Percentiles rank a stretch among this genome's conserved stretches.
Conservation (phyloP, 176 grass and related monocot genomes). For the Oryza punctata region DNA sequence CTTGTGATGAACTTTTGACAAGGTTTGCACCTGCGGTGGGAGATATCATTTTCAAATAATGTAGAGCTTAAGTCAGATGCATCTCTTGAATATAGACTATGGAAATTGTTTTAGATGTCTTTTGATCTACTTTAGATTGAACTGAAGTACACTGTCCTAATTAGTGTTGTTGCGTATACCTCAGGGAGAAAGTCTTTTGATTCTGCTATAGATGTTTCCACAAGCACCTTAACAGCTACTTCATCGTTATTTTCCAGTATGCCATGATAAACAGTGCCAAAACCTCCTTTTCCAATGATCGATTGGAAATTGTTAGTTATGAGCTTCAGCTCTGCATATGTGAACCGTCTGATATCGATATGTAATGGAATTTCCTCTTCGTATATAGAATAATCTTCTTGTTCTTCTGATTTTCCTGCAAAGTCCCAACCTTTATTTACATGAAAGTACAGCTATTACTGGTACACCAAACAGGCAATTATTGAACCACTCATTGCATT, state of each 20-base stretch:
- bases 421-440: background rate
- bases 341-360: slow-evolving; percentile 41
- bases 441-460: background rate
- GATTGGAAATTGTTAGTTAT: slow-evolving; percentile 40
- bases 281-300: slow-evolving; percentile 51
- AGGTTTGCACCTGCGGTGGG: slow-evolving; percentile 22
- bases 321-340: slow-evolving; percentile 40
- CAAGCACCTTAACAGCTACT: slow-evolving; percentile 49
- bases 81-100: background rate
- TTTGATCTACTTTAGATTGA: background rate
- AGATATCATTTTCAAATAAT: slow-evolving; percentile 4
- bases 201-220: slow-evolving; percentile 33
- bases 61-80: background rate
- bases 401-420: slow-evolving; percentile 29
- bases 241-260: slow-evolving; percentile 42
- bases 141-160: background rate
- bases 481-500: background rate
- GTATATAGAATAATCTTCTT: slow-evolving; percentile 23
- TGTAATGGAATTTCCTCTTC: slow-evolving; percentile 43
- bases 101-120: background rate
- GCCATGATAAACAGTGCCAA: slow-evolving; percentile 53
- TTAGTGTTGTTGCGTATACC: slow-evolving; percentile 30
- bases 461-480: background rate
- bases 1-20: slow-evolving; percentile 51
- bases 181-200: slow-evolving; percentile 47